These are phyloP conservation scores for Pichia kudriavzevii DNA, from an alignment of 1,139 yeast species.

Conservation along the genomic window DNA sequence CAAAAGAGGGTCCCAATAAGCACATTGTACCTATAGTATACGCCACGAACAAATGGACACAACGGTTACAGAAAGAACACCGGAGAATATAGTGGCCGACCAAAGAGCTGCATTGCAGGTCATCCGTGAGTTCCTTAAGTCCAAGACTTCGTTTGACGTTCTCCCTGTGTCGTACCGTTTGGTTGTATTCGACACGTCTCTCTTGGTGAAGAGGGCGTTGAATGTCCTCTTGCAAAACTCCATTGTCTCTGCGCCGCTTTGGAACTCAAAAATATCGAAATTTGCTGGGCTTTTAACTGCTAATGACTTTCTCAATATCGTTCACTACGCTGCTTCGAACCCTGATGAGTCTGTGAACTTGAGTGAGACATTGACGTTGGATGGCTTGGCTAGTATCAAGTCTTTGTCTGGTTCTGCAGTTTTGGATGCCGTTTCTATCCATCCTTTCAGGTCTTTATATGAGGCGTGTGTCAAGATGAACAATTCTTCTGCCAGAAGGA, in stretches of 20 bases:
- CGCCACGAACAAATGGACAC: no score
- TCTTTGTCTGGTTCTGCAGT: conserved; percentile 60
- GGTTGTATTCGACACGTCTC: conserved; percentile 87
- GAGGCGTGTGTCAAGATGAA: conserved; percentile 95
- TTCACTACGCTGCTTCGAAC: conserved; percentile 86
- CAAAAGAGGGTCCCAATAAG: no score
- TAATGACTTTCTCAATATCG: conserved; percentile 88
- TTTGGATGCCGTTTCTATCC: conserved; percentile 80
- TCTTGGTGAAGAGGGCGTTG: conserved; percentile 83
- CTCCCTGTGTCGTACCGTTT: conserved; percentile 91
- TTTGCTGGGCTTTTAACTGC: conserved; percentile 94
- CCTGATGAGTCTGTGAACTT: conserved; percentile 72
- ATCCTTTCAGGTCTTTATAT: conserved; percentile 83
- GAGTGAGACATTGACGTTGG: conserved; percentile 68
- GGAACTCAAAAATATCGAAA: conserved; percentile 84
- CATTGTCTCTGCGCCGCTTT: conserved; percentile 92
- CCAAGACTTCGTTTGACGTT: conserved; percentile 94
- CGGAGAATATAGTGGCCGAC: conserved; percentile 33
- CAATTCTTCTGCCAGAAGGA: conserved; percentile 82
- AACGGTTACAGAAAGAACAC: no score
- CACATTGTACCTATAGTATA: no score
- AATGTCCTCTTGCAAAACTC: conserved; percentile 87
- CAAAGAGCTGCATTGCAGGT: conserved; percentile 67
- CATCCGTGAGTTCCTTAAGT: conserved; percentile 73
- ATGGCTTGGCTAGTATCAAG: conserved; percentile 38